Base-by-base conservation (phyloP, 148 eudicot genomes). In the Silene latifolia region DNA sequence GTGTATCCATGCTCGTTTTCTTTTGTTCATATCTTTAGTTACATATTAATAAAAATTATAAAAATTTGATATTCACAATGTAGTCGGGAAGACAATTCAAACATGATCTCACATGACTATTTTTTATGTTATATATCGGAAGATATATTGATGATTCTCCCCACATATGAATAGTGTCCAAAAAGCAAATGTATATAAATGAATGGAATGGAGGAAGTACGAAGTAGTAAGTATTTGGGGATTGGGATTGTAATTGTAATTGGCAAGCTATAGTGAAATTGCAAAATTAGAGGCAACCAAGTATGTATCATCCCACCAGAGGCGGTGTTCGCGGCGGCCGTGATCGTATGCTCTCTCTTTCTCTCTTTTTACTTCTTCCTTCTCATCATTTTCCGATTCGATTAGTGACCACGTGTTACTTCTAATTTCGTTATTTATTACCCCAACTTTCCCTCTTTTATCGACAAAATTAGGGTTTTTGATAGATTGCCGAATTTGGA, bases 271-370 rank as follows among this genome's bases (percentile, higher is more conserved):
- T 51, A 51, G 4, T 13, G 2, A 51, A 12, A 0, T 12, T 12
- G 14, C 18, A 51, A 51, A 51, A 13, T 5, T 4, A 59, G 21
- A 59, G 63, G 25, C 63, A 21, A 21, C 7, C 44, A 59, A 59
- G 25, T 4, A 94, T 94, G 98, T 94, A 94, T 87, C 98, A 94
- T 75, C 98, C 98, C 29, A 80, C 89, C 15, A 87, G 97, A 85
- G 95, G 97, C 67, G 97, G 98, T 20, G 98, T 94, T 80, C 97
- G 98, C 17, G 98, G 97, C 59, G 98, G 98, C 62, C 90, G 96
- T 63, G 98, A 94, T 88, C 98, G 98, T 94, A 88, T 85, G 95
- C 56, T 70, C 68, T 47, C 63, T 17, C 53, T 44, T 57, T 65
- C 19, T 74, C 47, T 53, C 20, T 48, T 47, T 32, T 64, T 74